Base-by-base conservation (phyloP, 192 early-diverging fungal genomes). In the Mortierella antarctica region DNA sequence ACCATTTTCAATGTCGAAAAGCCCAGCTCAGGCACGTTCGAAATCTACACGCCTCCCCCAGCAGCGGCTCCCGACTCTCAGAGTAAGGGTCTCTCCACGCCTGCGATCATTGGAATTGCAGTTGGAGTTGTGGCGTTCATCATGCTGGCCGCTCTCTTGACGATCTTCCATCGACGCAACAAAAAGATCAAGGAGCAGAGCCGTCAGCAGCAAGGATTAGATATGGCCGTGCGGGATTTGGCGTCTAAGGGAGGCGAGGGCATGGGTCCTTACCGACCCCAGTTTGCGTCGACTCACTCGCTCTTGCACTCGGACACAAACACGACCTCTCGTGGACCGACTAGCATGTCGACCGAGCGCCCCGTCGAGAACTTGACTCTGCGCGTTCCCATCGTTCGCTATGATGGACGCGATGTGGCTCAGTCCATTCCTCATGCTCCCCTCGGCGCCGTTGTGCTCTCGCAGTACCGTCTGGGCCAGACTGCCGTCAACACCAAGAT, bases 371-470 rank as follows among this genome's bases (percentile, higher is more conserved):
- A 72, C 49, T 31, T 80, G 70, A 80, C 77, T 5, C 21, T 80
- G 54, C 63, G 77, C 21, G 77, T 80, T 5, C 77, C 77, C 20
- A 80, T 80, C 72, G 77, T 80, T 20, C 77, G 77, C 7, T 80
- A 80, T 49, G 77, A 67, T 50, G 77, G 77, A 20, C 70, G 70
- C 3, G 77, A 80, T 80, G 77, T 80, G 1, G 70, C 77, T 14
- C 77, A 67, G 15, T 80, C 77, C 0, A 61, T 72, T 1, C 77
- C 77, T 9, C 23, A 67, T 57, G 77, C 77, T 9, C 57, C 63
- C 13, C 41, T 80, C 51, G 77, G 77, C 31, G 70, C 77, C 21
- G 77, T 80, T n/a, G 77, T 80, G 5, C 70, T 80, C 50, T 80
- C 77, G 13, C 77, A 80, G 44, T 80, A 80, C 31, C 77, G 77